Evolutionary conservation across 2,329 filamentous ascomycete genomes (phyloP), one percentile per base, ranked within the genome.

Genomic region (Calonectria honghensis): DNA sequence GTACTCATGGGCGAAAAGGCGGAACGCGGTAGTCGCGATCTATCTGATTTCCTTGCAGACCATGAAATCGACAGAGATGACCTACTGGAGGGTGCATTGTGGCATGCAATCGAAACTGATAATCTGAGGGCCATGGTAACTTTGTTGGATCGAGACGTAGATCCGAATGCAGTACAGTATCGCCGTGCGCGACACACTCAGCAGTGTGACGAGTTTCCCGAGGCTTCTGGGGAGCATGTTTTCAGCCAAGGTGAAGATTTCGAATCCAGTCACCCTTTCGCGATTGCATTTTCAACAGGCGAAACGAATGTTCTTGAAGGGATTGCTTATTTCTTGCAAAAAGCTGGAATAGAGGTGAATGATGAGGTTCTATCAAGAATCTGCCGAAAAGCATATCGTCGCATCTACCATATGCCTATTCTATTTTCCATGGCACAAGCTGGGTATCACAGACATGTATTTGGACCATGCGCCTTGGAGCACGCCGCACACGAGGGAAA

Each of bases 261-360:
- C 11, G 61, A 65, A 65, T n/a, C 61, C 16, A 65, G 61, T 18
- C 61, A 65, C 27, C 61, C 61, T 32, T 24, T 65, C 11, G 39
- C 48, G 2, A n/a, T 65, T 48, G 39, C 61, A 32, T 65, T 65
- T 48, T 48, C 16, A n/a, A 45, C 16, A 2, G 3, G 32, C 2
- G 27, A 65, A 1, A 41, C n/a, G 6, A 27, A 65, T 48, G 6
- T 14, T 14, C 37, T 48, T 24, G 39, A 45, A 24, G 39, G 39
- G 18, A 18, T 65, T 32, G 61, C 48, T 45, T 65, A 65, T 35
- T 32, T 48, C 27, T 27, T 65, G 16, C 18, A 31, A 7, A 65
- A 65, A 16, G 61, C 61, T 35, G 61, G 39, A n/a, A 65, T 65
- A 48, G 3, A 48, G 16, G 7, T 18, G 4, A 65, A 27, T 16